phyloP scores from a whole-genome alignment of 148 eudicot species.

The Oxyria digyna region DNA sequence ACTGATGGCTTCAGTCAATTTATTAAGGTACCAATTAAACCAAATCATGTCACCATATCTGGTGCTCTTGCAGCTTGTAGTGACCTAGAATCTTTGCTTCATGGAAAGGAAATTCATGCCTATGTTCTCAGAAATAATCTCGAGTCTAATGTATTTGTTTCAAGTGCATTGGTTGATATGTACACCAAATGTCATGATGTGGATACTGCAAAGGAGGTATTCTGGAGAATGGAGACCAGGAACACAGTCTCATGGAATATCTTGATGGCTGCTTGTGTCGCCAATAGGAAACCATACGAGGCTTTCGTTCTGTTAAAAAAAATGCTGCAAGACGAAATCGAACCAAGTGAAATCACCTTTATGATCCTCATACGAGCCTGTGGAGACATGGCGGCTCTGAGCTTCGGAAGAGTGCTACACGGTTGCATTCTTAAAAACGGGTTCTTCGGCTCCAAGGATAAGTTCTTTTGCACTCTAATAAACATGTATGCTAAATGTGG shows the following conservation, averaged over 20 bases:
- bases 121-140: conserved; percentile 19
- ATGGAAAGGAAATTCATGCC: conserved; percentile 48
- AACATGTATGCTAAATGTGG: conserved; percentile 47
- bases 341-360: conserved; percentile 31
- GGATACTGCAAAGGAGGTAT: conserved; percentile 29
- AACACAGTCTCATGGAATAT: conserved; percentile 44
- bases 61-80: conserved; percentile 50
- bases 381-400: conserved; percentile 29
- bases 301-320: conserved; percentile 22
- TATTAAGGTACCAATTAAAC: conserved; percentile 12
- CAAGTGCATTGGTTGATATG: conserved; percentile 45
- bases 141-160: conserved; percentile 31
- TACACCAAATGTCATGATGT: conserved; percentile 39
- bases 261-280: conserved; percentile 29
- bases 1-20: conserved; percentile 10
- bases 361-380: conserved; percentile 37
- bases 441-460: conserved; percentile 16
- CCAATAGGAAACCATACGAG: conserved; percentile 15
- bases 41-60: conserved; percentile 27
- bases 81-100: conserved; percentile 20
- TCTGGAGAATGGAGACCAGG: conserved; percentile 27
- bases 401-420: conserved; percentile 28
- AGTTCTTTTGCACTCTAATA: conserved; percentile 26
- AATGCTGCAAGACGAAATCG: conserved; percentile 27
- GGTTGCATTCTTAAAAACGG: conserved; percentile 32